Evolutionary conservation across 768 basidiomycete species (phyloP), one percentile per base, ranked within the genome.

Genomic region (Boletus tomentosulus): DNA sequence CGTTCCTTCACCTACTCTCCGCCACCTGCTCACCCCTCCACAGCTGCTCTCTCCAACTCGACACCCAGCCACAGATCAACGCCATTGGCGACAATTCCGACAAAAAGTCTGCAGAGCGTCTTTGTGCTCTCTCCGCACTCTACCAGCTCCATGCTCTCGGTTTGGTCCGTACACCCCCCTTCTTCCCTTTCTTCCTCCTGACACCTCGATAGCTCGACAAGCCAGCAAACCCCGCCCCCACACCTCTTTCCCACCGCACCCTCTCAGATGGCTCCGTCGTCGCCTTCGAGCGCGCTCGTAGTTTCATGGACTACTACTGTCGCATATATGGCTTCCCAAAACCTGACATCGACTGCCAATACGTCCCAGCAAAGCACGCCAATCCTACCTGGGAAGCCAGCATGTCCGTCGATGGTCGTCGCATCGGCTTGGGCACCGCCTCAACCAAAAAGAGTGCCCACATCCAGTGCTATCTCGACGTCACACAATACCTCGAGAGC

Each of bases 291-390:
- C 79, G 79, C 48, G 92, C 92, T 3, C 83, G 87, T 46, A 83
- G 80, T 55, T 98, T 98, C 75, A 94, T 97, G 87, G 94, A 95
- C 58, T 98, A 89, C 68, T 98, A 98, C 63, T 96, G 93, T 66
- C 80, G 84, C 43, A 78, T 83, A 34, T 97, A 84, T 66, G 73
- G 74, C 25, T 94, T 94, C 63, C 75, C 78, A 10, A 81, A 80
- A 57, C 91, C 92, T 3, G 86, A 89, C 46, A 71, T 96, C 55
- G 76, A 77, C 13, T 87, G 79, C 55, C 69, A 73, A 1, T 74
- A 75, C 39, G 42, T 62, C 38, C 71, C 49, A 2, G 24, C 66
- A 19, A 62, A 63, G 25, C 49, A 62, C 52, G 12, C 39, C 22
- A 56, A 62, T 33, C 57, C 66, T 41, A 15, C 52, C 6, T 93